Percentiles rank a stretch among this genome's conserved stretches.
Evolutionary conservation across 2,329 filamentous ascomycete genomes (phyloP).

Genomic region (Botryotinia convoluta): DNA sequence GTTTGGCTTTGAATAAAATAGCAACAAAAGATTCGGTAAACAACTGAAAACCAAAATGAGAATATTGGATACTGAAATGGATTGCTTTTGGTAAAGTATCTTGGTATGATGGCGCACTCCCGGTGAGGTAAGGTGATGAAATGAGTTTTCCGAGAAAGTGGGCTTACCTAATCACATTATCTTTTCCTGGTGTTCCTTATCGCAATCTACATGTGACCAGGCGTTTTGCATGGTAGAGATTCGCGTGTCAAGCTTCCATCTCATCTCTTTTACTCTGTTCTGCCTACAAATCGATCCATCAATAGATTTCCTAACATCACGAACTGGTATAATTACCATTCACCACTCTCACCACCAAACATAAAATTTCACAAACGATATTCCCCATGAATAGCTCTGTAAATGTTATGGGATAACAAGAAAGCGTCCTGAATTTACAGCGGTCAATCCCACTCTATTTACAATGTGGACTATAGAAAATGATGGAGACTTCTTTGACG

Average conservation of each 20-base stretch:
- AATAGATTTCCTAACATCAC: not conserved
- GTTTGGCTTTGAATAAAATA: not conserved
- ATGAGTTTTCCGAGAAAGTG: rapidly evolving
- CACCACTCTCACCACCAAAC: not conserved
- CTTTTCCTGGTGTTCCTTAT: not conserved
- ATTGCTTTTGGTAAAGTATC: not conserved
- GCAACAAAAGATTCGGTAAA: rapidly evolving
- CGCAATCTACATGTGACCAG: slow-evolving; percentile 13
- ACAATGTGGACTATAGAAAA: slow-evolving; percentile 11
- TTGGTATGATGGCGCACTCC: not conserved
- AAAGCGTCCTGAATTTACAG: not conserved
- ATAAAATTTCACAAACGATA: not conserved
- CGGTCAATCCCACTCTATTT: not conserved
- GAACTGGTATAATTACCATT: not conserved
- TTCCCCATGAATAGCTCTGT: too few relatives aligned
- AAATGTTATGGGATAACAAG: not conserved
- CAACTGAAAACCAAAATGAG: rapidly evolving
- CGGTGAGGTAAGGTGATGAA: not conserved
- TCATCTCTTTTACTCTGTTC: not conserved
- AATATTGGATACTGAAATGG: rapidly evolving
- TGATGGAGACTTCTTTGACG: slow-evolving; percentile 3
- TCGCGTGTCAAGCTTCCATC: slow-evolving; percentile 4
- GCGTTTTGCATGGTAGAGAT: not conserved
- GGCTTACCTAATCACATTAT: not conserved
- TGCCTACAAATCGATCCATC: not conserved